A percentile compares a stretch with the other conserved stretches of the same genome.
Evolutionary conservation across 305 asterid genomes (phyloP).

Genomic region (Plantago coronopus): DNA sequence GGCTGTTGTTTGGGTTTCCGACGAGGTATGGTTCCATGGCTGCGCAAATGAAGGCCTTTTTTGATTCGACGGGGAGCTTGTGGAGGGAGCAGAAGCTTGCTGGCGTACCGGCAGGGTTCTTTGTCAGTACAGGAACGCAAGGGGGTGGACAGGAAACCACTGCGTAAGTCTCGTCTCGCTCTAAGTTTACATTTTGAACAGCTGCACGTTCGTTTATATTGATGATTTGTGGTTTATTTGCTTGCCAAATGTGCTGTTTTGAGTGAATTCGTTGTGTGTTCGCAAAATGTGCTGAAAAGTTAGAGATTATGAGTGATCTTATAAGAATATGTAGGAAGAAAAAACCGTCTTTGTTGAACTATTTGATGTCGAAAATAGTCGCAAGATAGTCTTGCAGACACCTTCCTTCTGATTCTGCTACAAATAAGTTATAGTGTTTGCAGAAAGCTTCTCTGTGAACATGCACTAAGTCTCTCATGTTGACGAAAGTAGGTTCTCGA

Average conservation of each 20-base stretch:
- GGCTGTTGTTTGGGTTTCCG: constrained; percentile 60
- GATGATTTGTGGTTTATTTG: neutral
- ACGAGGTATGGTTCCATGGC: constrained; percentile 64
- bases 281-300: neutral
- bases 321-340: neutral
- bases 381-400: neutral
- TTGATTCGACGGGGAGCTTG: constrained; percentile 47
- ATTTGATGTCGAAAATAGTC: neutral
- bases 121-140: constrained; percentile 62
- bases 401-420: neutral
- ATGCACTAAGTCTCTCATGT: no score
- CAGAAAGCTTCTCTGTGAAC: neutral
- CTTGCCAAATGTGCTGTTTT: neutral
- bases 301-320: neutral
- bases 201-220: neutral
- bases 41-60: constrained; percentile 60
- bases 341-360: no score
- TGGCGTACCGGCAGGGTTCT: constrained; percentile 60
- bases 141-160: constrained; percentile 74
- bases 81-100: constrained; percentile 65
- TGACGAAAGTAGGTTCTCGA: no score
- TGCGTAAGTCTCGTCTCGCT: constrained; percentile 40
- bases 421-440: neutral
- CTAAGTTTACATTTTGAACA: neutral
- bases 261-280: neutral